Evolutionary conservation across 1,139 yeast genomes (phyloP).

Genomic region (Suhomyces anneliseae): DNA sequence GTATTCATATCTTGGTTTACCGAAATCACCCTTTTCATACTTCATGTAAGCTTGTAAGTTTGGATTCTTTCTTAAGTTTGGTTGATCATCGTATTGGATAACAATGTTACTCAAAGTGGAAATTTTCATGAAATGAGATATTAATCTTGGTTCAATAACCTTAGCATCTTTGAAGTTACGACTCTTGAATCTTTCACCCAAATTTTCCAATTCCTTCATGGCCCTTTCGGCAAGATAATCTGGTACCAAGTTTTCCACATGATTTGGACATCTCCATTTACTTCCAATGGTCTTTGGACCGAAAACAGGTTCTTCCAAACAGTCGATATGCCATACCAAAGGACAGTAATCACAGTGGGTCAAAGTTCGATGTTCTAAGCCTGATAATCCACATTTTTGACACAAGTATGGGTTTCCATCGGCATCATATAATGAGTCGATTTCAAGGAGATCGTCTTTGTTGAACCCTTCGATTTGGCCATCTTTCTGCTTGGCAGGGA

Average conservation of each 20-base stretch:
- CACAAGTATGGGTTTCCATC: conserved; percentile 68
- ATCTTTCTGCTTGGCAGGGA: conserved; percentile 36
- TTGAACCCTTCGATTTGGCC: conserved; percentile 41
- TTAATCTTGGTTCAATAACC: conserved; percentile 51
- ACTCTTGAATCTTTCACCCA: conserved; percentile 13
- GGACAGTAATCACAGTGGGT: conserved; percentile 85
- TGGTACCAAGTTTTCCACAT: conserved; percentile 59
- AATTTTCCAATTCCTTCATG: conserved; percentile 3
- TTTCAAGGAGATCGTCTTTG: conserved; percentile 54
- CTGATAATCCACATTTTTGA: conserved; percentile 73
- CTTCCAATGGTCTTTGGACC: conserved; percentile 74
- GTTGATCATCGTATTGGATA: conserved; percentile 68
- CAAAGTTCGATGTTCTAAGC: conserved; percentile 52
- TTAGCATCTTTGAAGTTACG: conserved; percentile 57
- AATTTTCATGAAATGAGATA: conserved; percentile 34
- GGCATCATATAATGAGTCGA: conserved; percentile 63
- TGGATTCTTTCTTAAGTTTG: conserved; percentile 35
- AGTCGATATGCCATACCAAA: conserved; percentile 90
- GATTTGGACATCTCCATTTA: conserved; percentile 95
- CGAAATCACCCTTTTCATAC: conserved; percentile 28
- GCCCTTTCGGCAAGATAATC: conserved; percentile 27
- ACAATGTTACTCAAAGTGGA: conserved; percentile 57
- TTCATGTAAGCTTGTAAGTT: conserved; percentile 34
- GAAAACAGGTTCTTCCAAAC: conserved; percentile 74
- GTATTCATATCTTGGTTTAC: conserved; percentile 28